These are phyloP conservation scores for Populus hybrid DNA, from an alignment of 441 rosid genomes.

Conservation along the genomic window DNA sequence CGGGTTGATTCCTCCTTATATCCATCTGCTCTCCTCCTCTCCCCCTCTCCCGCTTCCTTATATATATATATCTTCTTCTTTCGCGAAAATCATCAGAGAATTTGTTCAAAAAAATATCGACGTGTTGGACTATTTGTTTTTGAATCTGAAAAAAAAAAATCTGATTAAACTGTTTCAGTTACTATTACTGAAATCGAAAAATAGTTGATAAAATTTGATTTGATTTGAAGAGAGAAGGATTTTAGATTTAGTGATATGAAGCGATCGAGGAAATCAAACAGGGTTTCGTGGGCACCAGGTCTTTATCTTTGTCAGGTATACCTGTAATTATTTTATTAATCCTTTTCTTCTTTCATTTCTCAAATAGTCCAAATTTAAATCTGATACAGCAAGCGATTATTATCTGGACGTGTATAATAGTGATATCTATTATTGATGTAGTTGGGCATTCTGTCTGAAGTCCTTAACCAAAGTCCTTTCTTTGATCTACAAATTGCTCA, in stretches of 20 bases:
- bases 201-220: not conserved
- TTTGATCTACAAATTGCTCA: too few species aligned
- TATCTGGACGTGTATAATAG: too few species aligned
- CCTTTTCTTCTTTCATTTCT: not conserved
- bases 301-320: constrained; percentile 64
- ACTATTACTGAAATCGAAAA: not conserved
- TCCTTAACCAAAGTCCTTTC: too few species aligned
- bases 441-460: too few species aligned
- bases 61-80: not conserved
- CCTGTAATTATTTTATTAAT: constrained; percentile 13
- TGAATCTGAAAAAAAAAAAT: not conserved
- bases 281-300: constrained; percentile 59
- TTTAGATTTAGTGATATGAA: constrained; percentile 28
- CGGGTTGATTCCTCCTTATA: not conserved
- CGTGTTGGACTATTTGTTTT: not conserved
- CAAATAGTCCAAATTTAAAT: not conserved
- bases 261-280: constrained; percentile 53
- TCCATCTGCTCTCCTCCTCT: too few species aligned
- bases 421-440: too few species aligned
- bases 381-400: not conserved
- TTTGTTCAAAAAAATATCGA: too few species aligned
- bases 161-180: not conserved
- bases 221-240: not conserved
- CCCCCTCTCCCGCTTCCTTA: not conserved
- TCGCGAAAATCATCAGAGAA: too few species aligned